Conservation (phyloP, 371 early-diverging fungal genomes). For the Haplosporangium sp. region DNA sequence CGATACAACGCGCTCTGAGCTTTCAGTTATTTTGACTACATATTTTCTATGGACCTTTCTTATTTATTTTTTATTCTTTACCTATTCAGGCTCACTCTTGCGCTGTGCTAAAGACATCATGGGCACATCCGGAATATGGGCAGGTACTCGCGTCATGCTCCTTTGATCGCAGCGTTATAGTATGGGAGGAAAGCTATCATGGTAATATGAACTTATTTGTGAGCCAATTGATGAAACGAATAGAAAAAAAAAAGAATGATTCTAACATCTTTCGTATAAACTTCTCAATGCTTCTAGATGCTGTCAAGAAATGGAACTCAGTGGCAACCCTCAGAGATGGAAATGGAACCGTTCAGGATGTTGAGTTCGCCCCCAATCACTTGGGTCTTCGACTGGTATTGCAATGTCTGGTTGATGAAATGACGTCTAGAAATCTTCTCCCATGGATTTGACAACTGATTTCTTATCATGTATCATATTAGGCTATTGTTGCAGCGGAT, state of each 20-base stretch:
- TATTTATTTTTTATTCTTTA: not conserved
- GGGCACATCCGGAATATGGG: slow-evolving; percentile 96
- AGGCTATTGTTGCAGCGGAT: slow-evolving; percentile 90
- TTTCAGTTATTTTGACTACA: too few species aligned
- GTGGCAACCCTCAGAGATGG: slow-evolving; percentile 82
- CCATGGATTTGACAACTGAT: not conserved
- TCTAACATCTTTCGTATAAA: not conserved
- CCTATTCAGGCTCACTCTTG: slow-evolving; percentile 82
- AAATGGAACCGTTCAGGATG: slow-evolving; percentile 83
- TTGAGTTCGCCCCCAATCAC: slow-evolving; percentile 90
- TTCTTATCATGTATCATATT: not conserved
- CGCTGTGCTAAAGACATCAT: slow-evolving; percentile 84
- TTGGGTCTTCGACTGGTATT: slow-evolving; percentile 79
- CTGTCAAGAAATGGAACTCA: slow-evolving; percentile 73
- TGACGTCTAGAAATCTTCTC: not conserved
- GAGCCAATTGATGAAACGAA: not conserved
- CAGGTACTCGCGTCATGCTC: slow-evolving; percentile 93
- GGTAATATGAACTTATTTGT: slow-evolving; percentile 57
- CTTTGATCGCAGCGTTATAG: slow-evolving; percentile 88
- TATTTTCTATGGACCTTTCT: not conserved
- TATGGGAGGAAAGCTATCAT: slow-evolving; percentile 91
- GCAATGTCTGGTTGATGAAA: not conserved
- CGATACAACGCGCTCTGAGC: not conserved
- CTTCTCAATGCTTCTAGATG: slow-evolving; percentile 53
- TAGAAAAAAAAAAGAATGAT: not conserved